Base-by-base conservation (phyloP, 306 rosid species). In the Astragalus glycyphyllos region DNA sequence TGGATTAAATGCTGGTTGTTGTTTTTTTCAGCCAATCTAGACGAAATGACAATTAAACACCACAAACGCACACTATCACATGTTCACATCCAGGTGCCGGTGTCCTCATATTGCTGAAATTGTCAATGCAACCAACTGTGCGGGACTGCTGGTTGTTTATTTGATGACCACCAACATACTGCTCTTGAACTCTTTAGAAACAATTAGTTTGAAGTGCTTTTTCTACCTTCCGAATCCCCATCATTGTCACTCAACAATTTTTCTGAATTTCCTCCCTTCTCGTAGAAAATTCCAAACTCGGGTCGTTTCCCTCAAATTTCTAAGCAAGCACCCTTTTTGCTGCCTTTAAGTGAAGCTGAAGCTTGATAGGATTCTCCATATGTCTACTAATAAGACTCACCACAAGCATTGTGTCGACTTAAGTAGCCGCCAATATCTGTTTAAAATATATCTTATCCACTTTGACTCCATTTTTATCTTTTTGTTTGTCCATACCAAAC, bases 241-340 rank as follows among this genome's bases (percentile, higher is more conserved):
- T 7, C 57, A 50, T 50, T 15, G 4, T 50, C 57, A 50, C 57
- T 50, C 57, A 16, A 50, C 29, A 50, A 50, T 8, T 50, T 50
- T 20, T 20, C 26, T 15, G 11, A 15, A 50, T 50, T 26, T 50
- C 57, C 12, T 50, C 31, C 12, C 31, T 50, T 50, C 2, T 20
- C 2, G 23, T 20, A 20, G 23, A 20, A 20, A 20, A 20, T 20
- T 20, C 23, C 23, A 20, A 20, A 20, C 23, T 20, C 23, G 23
- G 23, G 23, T 20, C 23, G 23, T 20, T 20, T 20, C 23, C 23
- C 23, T 20, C 31, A 55, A 55, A 55, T 55, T 26, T 26, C 40
- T 26, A 26, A 26, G 16, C 16, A 55, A 20, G 23, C 23, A 20
- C 23, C 40, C 40, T 23, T 55, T 55, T 55, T 29, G 9, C 16